These are phyloP conservation scores for Penicillium alfredii DNA, from an alignment of 495 filamentous ascomycete species.

Conservation along the genomic window DNA sequence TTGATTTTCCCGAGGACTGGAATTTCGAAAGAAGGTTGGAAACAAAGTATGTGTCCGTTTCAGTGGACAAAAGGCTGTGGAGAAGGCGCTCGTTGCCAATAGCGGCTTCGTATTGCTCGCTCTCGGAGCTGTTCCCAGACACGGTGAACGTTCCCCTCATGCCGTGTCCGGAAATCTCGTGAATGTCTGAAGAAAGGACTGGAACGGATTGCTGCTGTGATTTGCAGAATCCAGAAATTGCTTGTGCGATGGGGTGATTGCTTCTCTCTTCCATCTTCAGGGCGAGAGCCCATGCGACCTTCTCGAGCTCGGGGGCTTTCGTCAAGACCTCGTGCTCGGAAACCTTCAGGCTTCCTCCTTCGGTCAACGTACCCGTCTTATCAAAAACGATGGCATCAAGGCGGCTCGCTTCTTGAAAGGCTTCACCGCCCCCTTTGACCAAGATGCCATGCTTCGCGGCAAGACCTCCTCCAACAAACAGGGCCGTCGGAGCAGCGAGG, in stretches of 20 bases:
- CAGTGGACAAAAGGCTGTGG: constrained; percentile 22
- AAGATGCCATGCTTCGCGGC: constrained; percentile 86
- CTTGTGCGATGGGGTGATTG: constrained; percentile 80
- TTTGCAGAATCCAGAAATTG: constrained; percentile 65
- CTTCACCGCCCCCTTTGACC: constrained; percentile 92
- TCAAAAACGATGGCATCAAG: constrained; percentile 90
- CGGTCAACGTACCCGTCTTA: constrained; percentile 89
- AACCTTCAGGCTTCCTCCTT: constrained; percentile 74
- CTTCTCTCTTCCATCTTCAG: constrained; percentile 73
- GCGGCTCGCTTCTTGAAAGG: constrained; percentile 86
- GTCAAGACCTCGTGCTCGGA: constrained; percentile 61
- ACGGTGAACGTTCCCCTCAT: constrained; percentile 62
- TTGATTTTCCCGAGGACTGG: constrained; percentile 67
- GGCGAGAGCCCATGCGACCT: constrained; percentile 48
- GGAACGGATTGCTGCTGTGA: constrained; percentile 23
- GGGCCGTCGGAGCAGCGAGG: constrained; percentile 85
- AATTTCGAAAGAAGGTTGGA: constrained; percentile 51
- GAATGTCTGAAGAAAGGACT: constrained; percentile 44
- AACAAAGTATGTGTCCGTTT: constrained; percentile 33
- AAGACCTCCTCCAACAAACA: constrained; percentile 85
- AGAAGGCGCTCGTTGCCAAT: constrained; percentile 83
- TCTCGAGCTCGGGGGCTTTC: constrained; percentile 27
- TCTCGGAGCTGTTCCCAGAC: constrained; percentile 14
- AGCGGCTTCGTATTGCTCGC: constrained; percentile 53
- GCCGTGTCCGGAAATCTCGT: constrained; percentile 78